These are phyloP conservation scores for Diaporthe caulivora DNA, from an alignment of 2,329 filamentous ascomycete genomes.

Conservation along the genomic window DNA sequence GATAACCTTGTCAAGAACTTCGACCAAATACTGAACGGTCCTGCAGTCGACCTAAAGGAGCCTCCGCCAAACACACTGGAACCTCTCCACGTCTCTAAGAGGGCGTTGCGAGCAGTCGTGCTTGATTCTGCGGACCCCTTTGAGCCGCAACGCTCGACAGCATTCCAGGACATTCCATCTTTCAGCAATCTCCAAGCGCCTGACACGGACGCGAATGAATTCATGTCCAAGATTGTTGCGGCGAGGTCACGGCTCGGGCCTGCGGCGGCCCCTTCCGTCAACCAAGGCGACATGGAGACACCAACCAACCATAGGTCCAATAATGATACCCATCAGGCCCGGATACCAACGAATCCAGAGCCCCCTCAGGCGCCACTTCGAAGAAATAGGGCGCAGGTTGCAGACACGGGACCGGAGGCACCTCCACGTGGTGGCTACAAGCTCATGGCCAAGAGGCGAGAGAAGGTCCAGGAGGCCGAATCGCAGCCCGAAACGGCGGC, in stretches of 20 bases:
- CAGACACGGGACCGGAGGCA: conserved; percentile 67
- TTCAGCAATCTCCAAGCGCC: conserved; percentile 55
- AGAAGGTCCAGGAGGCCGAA: conserved; percentile 54
- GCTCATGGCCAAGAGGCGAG: conserved; percentile 58
- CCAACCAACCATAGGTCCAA: conserved; percentile 64
- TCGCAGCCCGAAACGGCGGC: conserved; percentile 56
- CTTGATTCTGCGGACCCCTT: conserved; percentile 64
- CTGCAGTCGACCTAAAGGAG: conserved; percentile 54
- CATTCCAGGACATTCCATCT: conserved; percentile 54
- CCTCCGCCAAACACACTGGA: conserved; percentile 53
- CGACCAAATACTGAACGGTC: conserved; percentile 52
- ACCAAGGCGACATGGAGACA: conserved; percentile 73
- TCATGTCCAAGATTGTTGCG: conserved; percentile 68
- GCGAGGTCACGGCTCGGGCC: conserved; percentile 60
- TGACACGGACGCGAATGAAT: conserved; percentile 64
- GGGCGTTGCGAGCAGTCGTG: conserved; percentile 49
- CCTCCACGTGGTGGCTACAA: conserved; percentile 75
- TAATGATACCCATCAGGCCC: conserved; percentile 52
- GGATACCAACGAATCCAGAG: conserved; percentile 53
- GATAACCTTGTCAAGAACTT: conserved; percentile 64
- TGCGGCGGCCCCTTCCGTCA: conserved; percentile 52
- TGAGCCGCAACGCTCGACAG: conserved; percentile 56
- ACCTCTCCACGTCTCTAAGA: conserved; percentile 44
- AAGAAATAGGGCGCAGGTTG: conserved; percentile 65
- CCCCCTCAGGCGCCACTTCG: conserved; percentile 65